These are phyloP conservation scores for sorghum (Sorghum bicolor) DNA, from an alignment of 176 grass and related monocot genomes.

Conservation along the genomic window Sorghum_bicolor_NCBIv3 NC_012875.2:51924501-51925000, in stretches of 20 bases:
- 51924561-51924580: not conserved
- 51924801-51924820: conserved; percentile 61
- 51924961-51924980: not conserved
- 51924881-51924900: not conserved
- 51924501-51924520: conserved; percentile 60
- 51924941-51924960: not conserved
- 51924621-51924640: not conserved
- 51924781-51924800: conserved; percentile 94
- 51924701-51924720: conserved; percentile 70
- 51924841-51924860: conserved; percentile 48
- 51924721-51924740: conserved; percentile 78
- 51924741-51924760: conserved; percentile 58
- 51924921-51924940: not conserved
- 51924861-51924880: not conserved
- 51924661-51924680: conserved; percentile 31
- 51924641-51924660: not conserved
- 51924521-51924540: conserved; percentile 64
- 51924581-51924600: not conserved
- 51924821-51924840: conserved; percentile 90
- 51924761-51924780: conserved; percentile 90
- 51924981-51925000: not conserved
- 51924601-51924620: not conserved
- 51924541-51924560: conserved; percentile 4
- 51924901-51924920: not conserved
- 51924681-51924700: conserved; percentile 90